A percentile compares a stretch with the other conserved stretches of the same genome.
Conservation (phyloP, 75 land plant genomes). For the Ceratopteris richardii region DNA sequence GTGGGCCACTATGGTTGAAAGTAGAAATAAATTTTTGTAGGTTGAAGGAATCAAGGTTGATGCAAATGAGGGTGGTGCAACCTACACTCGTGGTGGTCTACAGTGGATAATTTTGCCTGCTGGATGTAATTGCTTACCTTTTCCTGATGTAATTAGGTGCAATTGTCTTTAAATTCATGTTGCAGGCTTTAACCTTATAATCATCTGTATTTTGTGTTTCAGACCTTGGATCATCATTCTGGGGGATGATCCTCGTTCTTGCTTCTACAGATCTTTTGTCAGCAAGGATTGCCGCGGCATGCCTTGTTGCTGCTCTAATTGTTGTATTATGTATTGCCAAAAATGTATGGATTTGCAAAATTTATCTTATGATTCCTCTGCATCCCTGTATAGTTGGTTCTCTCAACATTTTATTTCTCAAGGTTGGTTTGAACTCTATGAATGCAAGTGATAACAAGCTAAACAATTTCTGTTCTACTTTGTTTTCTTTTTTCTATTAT, state of each 20-base stretch:
- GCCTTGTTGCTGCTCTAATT: constrained; percentile 56
- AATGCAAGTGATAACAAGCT: too few relatives aligned
- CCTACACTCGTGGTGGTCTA: constrained; percentile 83
- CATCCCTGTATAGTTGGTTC: background rate
- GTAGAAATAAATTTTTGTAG: constrained; percentile 47
- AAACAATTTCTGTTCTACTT: background rate
- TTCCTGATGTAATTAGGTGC: too few relatives aligned
- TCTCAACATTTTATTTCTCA: too few relatives aligned
- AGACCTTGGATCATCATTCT: constrained; percentile 99
- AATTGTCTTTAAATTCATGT: too few relatives aligned
- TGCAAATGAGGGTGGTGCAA: constrained; percentile 92
- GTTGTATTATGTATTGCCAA: constrained; percentile 84
- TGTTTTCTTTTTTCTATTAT: constrained; percentile 4
- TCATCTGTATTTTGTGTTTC: constrained; percentile 8
- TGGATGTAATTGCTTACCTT: constrained; percentile 48
- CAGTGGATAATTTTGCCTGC: constrained; percentile 93
- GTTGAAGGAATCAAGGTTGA: constrained; percentile 94
- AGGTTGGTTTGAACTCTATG: too few relatives aligned
- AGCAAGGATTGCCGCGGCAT: constrained; percentile 86
- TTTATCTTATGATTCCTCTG: too few relatives aligned
- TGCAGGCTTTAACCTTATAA: too few relatives aligned
- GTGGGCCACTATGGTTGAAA: too few relatives aligned
- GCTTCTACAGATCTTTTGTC: constrained; percentile 73
- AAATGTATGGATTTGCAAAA: constrained; percentile 63
- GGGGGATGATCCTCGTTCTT: constrained; percentile 93